Percentiles rank a stretch among this genome's conserved stretches.
phyloP scores from a whole-genome alignment of 208 protist genomes.

The Leishmania martiniquensis region DNA sequence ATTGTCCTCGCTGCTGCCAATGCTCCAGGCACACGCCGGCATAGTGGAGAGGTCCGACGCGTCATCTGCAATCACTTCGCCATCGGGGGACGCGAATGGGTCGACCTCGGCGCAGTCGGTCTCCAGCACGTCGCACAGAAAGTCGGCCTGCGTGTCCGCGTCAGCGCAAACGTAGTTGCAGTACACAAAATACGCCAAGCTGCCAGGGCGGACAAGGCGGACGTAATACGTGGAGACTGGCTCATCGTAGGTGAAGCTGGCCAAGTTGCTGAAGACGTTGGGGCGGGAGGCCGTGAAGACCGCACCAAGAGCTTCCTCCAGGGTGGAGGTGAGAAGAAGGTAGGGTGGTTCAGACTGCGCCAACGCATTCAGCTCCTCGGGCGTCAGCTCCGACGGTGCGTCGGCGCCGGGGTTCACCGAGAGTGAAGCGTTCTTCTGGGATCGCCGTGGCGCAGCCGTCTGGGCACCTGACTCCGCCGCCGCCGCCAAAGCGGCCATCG shows the following conservation, averaged over 20 bases:
- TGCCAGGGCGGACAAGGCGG: constrained; percentile 48
- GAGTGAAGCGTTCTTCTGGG: background rate
- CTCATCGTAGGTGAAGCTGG: constrained; percentile 31
- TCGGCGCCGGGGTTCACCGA: background rate
- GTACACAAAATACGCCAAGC: constrained; percentile 61
- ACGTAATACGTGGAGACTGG: constrained; percentile 67
- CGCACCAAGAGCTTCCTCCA: constrained; percentile 66
- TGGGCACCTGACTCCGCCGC: constrained; percentile 28
- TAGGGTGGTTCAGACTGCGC: constrained; percentile 52
- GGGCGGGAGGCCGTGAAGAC: constrained; percentile 57
- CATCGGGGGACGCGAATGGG: constrained; percentile 50
- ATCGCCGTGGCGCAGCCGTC: constrained; percentile 13
- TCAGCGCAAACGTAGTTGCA: constrained; percentile 62
- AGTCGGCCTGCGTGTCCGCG: constrained; percentile 65
- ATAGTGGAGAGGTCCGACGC: constrained; percentile 43
- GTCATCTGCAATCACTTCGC: constrained; percentile 50
- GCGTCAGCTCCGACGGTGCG: constrained; percentile 9
- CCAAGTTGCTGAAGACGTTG: constrained; percentile 63
- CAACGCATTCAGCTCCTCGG: constrained; percentile 15
- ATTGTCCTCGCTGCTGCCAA: constrained; percentile 66
- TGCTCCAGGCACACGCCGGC: constrained; percentile 70
- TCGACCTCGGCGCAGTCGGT: constrained; percentile 73
- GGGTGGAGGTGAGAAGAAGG: constrained; percentile 52
- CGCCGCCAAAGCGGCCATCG: constrained; percentile 17
- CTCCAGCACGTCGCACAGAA: constrained; percentile 80